Conservation (phyloP, 768 basidiomycete genomes). For the Termitomyces sp. region DNA sequence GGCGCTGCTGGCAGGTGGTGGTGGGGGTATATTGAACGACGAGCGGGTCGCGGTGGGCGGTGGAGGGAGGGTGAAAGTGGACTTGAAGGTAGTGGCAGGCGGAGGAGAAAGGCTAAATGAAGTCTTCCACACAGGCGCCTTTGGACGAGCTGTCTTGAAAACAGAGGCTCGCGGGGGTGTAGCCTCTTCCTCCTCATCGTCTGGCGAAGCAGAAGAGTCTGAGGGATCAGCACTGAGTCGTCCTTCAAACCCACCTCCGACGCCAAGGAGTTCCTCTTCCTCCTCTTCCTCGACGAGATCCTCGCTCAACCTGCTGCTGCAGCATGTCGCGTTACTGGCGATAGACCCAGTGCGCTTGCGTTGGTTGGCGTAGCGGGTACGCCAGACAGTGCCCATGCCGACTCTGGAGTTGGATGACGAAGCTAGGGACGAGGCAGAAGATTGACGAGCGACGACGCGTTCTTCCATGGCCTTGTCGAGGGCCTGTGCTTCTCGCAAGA, state of each 20-base stretch:
- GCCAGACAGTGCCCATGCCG: constrained; percentile 69
- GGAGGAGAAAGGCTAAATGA: constrained; percentile 52
- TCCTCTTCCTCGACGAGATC: constrained; percentile 82
- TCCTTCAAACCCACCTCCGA: constrained; percentile 62
- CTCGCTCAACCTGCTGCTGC: constrained; percentile 75
- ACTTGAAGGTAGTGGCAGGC: constrained; percentile 49
- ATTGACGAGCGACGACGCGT: constrained; percentile 71
- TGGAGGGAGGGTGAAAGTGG: constrained; percentile 46
- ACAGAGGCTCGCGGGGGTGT: constrained; percentile 21
- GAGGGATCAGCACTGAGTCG: constrained; percentile 31
- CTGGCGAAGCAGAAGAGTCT: constrained; percentile 41
- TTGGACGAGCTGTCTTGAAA: constrained; percentile 26
- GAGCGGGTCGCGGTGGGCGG: constrained; percentile 45
- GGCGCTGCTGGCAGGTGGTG: constrained; percentile 43
- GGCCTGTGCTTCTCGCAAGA: constrained; percentile 77
- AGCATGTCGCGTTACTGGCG: constrained; percentile 64
- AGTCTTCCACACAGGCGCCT: constrained; percentile 54
- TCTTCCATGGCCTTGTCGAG: constrained; percentile 89
- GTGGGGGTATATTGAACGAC: constrained; percentile 50
- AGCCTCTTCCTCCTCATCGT: constrained; percentile 37
- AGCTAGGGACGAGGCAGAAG: constrained; percentile 60
- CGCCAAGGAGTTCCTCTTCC: constrained; percentile 65
- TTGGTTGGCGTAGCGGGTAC: constrained; percentile 51
- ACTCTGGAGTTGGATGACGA: constrained; percentile 53
- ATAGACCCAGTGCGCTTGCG: constrained; percentile 74